A percentile compares a stretch with the other conserved stretches of the same genome.
phyloP scores from a whole-genome alignment of 2,329 filamentous ascomycete genomes.

The Diaporthe ilicicola region DNA sequence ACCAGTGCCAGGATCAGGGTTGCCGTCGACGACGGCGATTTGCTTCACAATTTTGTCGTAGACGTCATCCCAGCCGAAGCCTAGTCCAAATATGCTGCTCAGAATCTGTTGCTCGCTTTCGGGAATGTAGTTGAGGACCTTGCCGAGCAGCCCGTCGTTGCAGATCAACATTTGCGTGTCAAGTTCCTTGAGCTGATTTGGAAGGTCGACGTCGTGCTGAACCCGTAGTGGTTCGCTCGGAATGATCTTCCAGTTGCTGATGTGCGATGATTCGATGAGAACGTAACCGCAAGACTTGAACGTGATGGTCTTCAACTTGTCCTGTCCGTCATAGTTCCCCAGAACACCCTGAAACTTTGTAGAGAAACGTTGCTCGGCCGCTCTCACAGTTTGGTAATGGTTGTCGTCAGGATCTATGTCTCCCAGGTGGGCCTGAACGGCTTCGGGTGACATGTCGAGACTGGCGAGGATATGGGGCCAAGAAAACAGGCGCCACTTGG shows the following conservation, averaged over 20 bases:
- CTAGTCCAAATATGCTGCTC: constrained; percentile 44
- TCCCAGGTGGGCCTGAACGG: background rate
- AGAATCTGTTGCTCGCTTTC: constrained; percentile 43
- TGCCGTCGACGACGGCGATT: constrained; percentile 47
- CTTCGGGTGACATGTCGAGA: constrained; percentile 48
- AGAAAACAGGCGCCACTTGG: constrained; percentile 43
- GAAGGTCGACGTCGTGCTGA: constrained; percentile 28
- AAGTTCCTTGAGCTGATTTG: constrained; percentile 29
- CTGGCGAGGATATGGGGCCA: constrained; percentile 53
- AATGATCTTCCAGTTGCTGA: constrained; percentile 49
- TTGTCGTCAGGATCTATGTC: background rate
- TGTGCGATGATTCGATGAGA: constrained; percentile 46
- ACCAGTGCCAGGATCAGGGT: constrained; percentile 46
- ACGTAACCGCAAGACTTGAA: constrained; percentile 72
- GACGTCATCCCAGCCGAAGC: constrained; percentile 47
- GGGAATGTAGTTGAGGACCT: constrained; percentile 43
- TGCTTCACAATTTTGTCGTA: constrained; percentile 44
- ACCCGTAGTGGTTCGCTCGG: constrained; percentile 35
- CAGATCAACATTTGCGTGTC: constrained; percentile 46
- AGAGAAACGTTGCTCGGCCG: constrained; percentile 33
- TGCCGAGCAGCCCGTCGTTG: constrained; percentile 47
- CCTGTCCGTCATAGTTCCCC: constrained; percentile 41
- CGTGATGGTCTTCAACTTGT: constrained; percentile 49
- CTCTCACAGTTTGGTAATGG: background rate
- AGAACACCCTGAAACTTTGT: constrained; percentile 33